Evolutionary conservation across 257 asterid species (phyloP), one percentile per base, ranked within the genome.

Genomic region (Dorcoceras hygrometricum): DNA sequence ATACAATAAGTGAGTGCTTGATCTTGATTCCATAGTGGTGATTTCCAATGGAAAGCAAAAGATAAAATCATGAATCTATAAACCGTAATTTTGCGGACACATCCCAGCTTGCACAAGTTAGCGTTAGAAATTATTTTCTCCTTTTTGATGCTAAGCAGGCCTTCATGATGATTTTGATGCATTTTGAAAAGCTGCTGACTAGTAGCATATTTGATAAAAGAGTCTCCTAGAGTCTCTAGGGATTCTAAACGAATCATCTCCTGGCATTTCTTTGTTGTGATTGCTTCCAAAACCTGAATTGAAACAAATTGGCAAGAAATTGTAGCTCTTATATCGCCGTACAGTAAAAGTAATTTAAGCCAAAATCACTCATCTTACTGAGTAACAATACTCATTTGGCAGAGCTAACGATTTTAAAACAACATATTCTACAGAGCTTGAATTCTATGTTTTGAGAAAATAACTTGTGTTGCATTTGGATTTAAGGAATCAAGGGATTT

Each of bases 181-280:
- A 84, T 74, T 24, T 79, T 80, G 66, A 89, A 92, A 10, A 89
- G 81, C n/a, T 86, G 93, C 67, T 71, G 95, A 73, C 82, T 80
- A 11, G 74, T 78, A 63, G 88, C 91, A 66, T 86, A 92, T 71
- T 92, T 92, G 28, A 92, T 82, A 76, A 89, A 92, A 1, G 95
- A 84, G 75, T 92, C 98, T 7, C 97, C 95, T 32, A 92, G 87
- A 28, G 95, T 86, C 85, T 92, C 98, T 50, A 92, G 74, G 22
- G 98, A 86, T 83, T 92, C 97, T 36, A 89, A 73, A 80, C 89
- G 87, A 67, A 82, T 36, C 5, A 76, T 79, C 75, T 89, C 95
- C 64, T 77, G 94, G 80, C 95, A 89, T 31, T 80, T 77, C 50
- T 86, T 89, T 0, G 98, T 84, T 0, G 97, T 92, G 34, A 92